A percentile compares a stretch with the other conserved stretches of the same genome.
These are phyloP conservation scores for Globisporangium spinosum DNA, from an alignment of 352 stramenopile species.

Conservation along the genomic window DNA sequence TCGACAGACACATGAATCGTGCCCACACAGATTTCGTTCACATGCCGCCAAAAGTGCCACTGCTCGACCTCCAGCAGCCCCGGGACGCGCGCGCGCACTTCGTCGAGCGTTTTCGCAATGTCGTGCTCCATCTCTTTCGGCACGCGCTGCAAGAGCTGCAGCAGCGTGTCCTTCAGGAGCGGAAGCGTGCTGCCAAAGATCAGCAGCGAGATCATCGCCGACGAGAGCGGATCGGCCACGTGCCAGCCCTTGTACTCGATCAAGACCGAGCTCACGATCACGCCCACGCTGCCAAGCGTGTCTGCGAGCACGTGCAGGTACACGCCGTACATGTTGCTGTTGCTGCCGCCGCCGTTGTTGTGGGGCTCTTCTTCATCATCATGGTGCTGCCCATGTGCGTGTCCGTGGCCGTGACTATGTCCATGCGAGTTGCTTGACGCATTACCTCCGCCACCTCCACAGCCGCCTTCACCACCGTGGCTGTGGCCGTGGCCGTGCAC, in stretches of 20 bases:
- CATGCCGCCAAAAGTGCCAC: constrained; percentile 78
- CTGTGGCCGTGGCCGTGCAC: constrained; percentile 74
- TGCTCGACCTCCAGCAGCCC: constrained; percentile 45
- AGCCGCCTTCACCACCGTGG: constrained; percentile 31
- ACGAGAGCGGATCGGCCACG: constrained; percentile 79
- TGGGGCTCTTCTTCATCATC: constrained; percentile 10
- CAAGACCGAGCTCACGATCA: constrained; percentile 86
- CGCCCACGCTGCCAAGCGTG: constrained; percentile 84
- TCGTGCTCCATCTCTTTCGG: constrained; percentile 48
- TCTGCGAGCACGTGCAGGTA: constrained; percentile 89
- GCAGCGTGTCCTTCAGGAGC: constrained; percentile 67
- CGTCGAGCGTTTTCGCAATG: constrained; percentile 40
- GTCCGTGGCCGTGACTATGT: constrained; percentile 52
- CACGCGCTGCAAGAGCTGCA: constrained; percentile 70
- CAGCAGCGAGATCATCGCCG: constrained; percentile 77
- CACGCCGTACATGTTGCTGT: constrained; percentile 90
- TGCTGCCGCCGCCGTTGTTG: constrained; percentile 28
- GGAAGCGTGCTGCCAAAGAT: constrained; percentile 83
- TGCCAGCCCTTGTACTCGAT: constrained; percentile 84
- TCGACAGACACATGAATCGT: constrained; percentile 60
- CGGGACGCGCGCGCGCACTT: constrained; percentile 40
- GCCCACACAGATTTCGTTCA: constrained; percentile 53
- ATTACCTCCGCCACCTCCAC: constrained; percentile 30
- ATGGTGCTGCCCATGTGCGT: constrained; percentile 11
- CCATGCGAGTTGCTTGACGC: constrained; percentile 30